Evolutionary conservation across 1,284 basidiomycete genomes (phyloP).

Genomic region (Schizopora paradoxa): DNA sequence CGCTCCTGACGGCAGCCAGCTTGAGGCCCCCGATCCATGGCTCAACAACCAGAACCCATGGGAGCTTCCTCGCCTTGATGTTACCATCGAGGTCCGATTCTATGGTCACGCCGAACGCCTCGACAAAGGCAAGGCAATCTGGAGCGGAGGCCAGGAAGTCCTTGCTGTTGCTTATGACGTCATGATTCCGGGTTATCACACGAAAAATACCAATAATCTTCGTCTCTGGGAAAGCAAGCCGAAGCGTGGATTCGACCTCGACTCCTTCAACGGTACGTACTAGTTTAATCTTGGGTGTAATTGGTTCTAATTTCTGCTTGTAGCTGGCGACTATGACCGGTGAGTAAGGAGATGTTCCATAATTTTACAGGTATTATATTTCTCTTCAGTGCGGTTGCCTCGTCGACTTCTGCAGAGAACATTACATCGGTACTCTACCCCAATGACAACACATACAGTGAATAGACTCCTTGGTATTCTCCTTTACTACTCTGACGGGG

Average conservation of each 20-base stretch:
- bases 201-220: slow-evolving; percentile 73
- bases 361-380: not conserved
- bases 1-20: slow-evolving; percentile 76
- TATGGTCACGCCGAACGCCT: slow-evolving; percentile 76
- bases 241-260: slow-evolving; percentile 87
- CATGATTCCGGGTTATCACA: slow-evolving; percentile 84
- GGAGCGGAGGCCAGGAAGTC: slow-evolving; percentile 90
- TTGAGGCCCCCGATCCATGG: slow-evolving; percentile 93
- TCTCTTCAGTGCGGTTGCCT: slow-evolving; percentile 56
- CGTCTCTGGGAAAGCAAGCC: slow-evolving; percentile 83
- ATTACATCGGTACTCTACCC: slow-evolving; percentile 90
- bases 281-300: slow-evolving; percentile 2
- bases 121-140: slow-evolving; percentile 59
- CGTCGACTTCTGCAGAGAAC: slow-evolving; percentile 82
- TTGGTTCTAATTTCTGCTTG: slow-evolving; percentile 10
- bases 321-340: slow-evolving; percentile 83
- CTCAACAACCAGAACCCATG: slow-evolving; percentile 82
- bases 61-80: slow-evolving; percentile 85
- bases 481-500: not conserved
- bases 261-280: slow-evolving; percentile 77
- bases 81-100: slow-evolving; percentile 78
- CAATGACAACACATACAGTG: slow-evolving; percentile 72
- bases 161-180: slow-evolving; percentile 87
- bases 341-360: not conserved
- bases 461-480: slow-evolving; percentile 25